Conservation (phyloP, 805 yeast species). For the Diddensiella caesifluorescens region DNA sequence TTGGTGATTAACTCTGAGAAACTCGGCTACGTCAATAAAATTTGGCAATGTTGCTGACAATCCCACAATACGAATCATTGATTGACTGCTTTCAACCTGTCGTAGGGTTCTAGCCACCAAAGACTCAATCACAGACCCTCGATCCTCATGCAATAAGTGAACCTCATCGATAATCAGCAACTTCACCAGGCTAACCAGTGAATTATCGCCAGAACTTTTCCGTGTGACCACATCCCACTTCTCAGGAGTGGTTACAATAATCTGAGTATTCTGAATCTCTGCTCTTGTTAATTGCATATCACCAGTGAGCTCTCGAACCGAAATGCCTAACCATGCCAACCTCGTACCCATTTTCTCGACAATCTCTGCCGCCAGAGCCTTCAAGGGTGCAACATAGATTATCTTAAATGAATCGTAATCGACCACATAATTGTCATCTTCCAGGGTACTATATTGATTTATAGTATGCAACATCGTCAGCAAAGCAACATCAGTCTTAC, state of each 20-base stretch:
- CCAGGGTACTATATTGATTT: constrained; percentile 46
- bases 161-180: constrained; percentile 92
- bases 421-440: constrained; percentile 48
- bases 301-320: constrained; percentile 86
- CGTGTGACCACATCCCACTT: constrained; percentile 98
- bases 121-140: constrained; percentile 97
- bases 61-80: constrained; percentile 91
- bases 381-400: constrained; percentile 87
- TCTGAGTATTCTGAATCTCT: constrained; percentile 76
- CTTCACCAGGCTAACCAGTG: constrained; percentile 76
- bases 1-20: constrained; percentile 75
- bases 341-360: constrained; percentile 81
- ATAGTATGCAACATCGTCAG: constrained; percentile 75
- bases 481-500: constrained; percentile 91
- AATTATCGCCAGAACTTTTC: constrained; percentile 84
- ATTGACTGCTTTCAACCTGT: constrained; percentile 91
- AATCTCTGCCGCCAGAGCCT: constrained; percentile 94
- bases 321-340: constrained; percentile 77
- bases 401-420: constrained; percentile 83
- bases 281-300: constrained; percentile 87
- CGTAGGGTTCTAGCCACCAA: constrained; percentile 89
- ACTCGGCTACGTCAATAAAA: constrained; percentile 89
- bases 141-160: constrained; percentile 91
- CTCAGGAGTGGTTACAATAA: constrained; percentile 92
- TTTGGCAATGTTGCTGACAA: constrained; percentile 92